phyloP scores from a whole-genome alignment of 1,284 basidiomycete genomes.

The Boletus mariae region DNA sequence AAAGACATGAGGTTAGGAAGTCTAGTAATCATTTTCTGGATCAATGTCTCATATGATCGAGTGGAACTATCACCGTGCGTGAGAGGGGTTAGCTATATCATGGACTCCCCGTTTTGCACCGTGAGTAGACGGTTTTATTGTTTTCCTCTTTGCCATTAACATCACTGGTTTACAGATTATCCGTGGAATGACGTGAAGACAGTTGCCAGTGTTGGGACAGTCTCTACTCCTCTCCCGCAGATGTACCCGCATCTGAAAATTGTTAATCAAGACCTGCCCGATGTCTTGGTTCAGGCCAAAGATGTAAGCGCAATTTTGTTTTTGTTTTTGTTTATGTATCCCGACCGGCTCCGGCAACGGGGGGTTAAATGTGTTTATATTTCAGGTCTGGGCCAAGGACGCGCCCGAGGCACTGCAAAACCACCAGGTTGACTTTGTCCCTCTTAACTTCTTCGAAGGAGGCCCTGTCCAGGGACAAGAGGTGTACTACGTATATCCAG shows the following conservation, averaged over 20 bases:
- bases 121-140: slow-evolving; percentile 12
- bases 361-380: not conserved
- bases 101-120: slow-evolving; percentile 26
- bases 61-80: slow-evolving; percentile 25
- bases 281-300: slow-evolving; percentile 36
- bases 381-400: slow-evolving; percentile 9
- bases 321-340: slow-evolving; percentile 5
- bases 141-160: not conserved
- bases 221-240: slow-evolving; percentile 31
- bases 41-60: not conserved
- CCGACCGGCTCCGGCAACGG: not conserved
- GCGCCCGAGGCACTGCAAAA: slow-evolving; percentile 34
- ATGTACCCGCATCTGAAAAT: slow-evolving; percentile 40
- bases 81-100: slow-evolving; percentile 18
- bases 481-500: slow-evolving; percentile 40
- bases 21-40: too few species aligned
- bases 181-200: slow-evolving; percentile 43
- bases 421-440: slow-evolving; percentile 36
- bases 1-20: slow-evolving; percentile 5
- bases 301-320: not conserved
- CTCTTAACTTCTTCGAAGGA: slow-evolving; percentile 45
- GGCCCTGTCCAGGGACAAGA: slow-evolving; percentile 40
- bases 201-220: slow-evolving; percentile 40
- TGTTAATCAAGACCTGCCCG: slow-evolving; percentile 44
- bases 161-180: slow-evolving; percentile 28